Evolutionary conservation across 2,329 filamentous ascomycete genomes (phyloP), one percentile per base, ranked within the genome.

Genomic region (Tolypocladium album): DNA sequence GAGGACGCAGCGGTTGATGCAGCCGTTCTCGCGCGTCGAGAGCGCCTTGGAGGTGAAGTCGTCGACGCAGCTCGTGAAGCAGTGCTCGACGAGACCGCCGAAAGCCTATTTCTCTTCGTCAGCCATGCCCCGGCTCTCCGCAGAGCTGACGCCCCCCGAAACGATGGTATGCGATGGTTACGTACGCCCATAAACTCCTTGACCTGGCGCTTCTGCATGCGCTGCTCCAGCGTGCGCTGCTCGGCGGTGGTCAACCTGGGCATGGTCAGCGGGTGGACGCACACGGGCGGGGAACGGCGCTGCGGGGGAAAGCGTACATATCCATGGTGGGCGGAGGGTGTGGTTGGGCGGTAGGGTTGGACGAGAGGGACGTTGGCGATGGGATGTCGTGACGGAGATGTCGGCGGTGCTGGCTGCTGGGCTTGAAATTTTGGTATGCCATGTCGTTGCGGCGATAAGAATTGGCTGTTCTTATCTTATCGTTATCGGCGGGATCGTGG

Each of bases 21-120:
- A 99, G 74, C 89, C 88, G 71, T 89, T 89, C 79, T 99, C 94
- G 73, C 90, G 88, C 67, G 87, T 84, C 64, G 89, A 88, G 66
- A 99, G 85, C 56, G 91, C 90, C 80, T 97, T 97, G 79, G 92
- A 96, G 71, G 92, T 96, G 84, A 99, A 99, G 82, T 97, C 92
- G 77, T 92, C 93, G 78, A 99, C 86, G 82, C 94, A 99, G 77
- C 94, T 88, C 74, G 90, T 88, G 83, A 99, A 99, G 85, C 94
- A 99, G 78, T 88, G 84, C 75, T 91, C 88, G 69, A 92, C 88
- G 42, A 72, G 68, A 60, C 71, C 69, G 59, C 71, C 71, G 59
- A 73, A 76, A 34, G 74, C 74, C 74, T 74, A 53, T 2, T 31
- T n/a, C n/a, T 24, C 38, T 11, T 59, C 17, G 27, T 57, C 55